Evolutionary conservation across 176 grass and related monocot species (phyloP).

Genomic region (Thinopyrum elongatum): DNA sequence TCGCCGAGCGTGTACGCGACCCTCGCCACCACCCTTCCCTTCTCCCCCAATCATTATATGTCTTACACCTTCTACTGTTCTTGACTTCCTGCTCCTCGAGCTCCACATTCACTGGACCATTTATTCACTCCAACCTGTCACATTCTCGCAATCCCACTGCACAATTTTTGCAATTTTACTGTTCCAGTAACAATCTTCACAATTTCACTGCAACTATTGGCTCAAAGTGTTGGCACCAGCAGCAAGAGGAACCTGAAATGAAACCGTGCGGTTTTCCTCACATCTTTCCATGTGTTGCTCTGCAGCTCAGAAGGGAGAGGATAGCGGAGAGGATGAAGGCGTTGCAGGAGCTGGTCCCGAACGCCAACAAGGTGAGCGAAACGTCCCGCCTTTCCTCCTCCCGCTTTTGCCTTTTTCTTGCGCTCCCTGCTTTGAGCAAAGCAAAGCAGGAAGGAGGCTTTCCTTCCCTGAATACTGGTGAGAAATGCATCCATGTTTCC

Average conservation of each 20-base stretch:
- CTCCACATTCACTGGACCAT: constrained; percentile 10
- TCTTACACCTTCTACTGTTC: not conserved
- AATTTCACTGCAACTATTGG: not conserved
- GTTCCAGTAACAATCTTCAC: not conserved
- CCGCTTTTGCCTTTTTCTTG: constrained; percentile 2
- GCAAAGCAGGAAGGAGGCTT: constrained; percentile 36
- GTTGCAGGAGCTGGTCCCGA: constrained; percentile 89
- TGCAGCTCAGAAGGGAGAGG: constrained; percentile 94
- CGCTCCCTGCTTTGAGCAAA: constrained; percentile 25
- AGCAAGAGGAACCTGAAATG: not conserved
- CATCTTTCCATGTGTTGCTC: constrained; percentile 17
- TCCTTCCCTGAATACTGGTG: constrained; percentile 41
- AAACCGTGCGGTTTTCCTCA: not conserved
- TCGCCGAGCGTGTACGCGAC: constrained; percentile 81
- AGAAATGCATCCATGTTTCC: constrained; percentile 21
- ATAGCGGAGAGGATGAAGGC: constrained; percentile 99
- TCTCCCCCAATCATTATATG: constrained; percentile 13
- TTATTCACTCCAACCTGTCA: not conserved
- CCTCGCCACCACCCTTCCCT: constrained; percentile 35
- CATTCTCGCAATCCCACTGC: not conserved
- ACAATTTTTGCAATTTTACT: not conserved
- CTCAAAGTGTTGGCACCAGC: not conserved
- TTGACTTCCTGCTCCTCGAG: not conserved
- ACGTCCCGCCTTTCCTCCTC: constrained; percentile 12
- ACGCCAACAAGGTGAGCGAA: constrained; percentile 76